phyloP scores from a whole-genome alignment of 1,284 basidiomycete genomes.

The Trichosporon ovoides region DNA sequence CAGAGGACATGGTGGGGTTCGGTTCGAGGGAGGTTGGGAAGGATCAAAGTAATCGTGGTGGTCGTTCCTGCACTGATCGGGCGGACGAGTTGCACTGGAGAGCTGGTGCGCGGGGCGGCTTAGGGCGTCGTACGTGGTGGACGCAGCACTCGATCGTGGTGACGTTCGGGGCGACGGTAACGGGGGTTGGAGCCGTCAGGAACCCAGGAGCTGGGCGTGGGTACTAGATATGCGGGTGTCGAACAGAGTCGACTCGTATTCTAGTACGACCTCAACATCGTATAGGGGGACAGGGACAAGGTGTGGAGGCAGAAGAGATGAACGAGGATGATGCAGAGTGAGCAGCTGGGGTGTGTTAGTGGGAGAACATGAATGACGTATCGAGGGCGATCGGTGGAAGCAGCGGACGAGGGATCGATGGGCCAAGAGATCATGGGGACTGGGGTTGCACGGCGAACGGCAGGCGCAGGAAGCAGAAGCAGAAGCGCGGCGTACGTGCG shows the following conservation, averaged over 20 bases:
- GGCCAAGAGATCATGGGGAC: no score
- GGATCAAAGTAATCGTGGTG: neutral
- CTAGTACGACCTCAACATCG: constrained; percentile 5
- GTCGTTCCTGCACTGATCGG: neutral
- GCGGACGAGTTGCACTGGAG: neutral
- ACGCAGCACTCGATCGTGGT: neutral
- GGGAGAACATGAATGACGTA: constrained; percentile 2
- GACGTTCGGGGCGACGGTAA: constrained; percentile 2
- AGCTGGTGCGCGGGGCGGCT: no score
- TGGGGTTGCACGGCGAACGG: no score
- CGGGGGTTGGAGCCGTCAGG: neutral
- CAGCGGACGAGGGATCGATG: no score
- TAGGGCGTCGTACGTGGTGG: neutral
- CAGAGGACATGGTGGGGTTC: constrained; percentile 12
- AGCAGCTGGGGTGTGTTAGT: neutral
- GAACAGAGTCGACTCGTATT: constrained; percentile 4
- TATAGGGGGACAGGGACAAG: neutral
- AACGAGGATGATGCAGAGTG: neutral
- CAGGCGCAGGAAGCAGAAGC: no score
- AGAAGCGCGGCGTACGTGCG: no score
- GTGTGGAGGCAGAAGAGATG: neutral
- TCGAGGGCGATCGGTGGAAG: neutral
- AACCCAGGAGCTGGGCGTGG: neutral
- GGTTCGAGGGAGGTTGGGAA: neutral
- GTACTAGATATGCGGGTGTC: constrained; percentile 1